Evolutionary conservation across 495 filamentous ascomycete genomes (phyloP), one percentile per base, ranked within the genome.

Genomic region (Platismatia glauca): DNA sequence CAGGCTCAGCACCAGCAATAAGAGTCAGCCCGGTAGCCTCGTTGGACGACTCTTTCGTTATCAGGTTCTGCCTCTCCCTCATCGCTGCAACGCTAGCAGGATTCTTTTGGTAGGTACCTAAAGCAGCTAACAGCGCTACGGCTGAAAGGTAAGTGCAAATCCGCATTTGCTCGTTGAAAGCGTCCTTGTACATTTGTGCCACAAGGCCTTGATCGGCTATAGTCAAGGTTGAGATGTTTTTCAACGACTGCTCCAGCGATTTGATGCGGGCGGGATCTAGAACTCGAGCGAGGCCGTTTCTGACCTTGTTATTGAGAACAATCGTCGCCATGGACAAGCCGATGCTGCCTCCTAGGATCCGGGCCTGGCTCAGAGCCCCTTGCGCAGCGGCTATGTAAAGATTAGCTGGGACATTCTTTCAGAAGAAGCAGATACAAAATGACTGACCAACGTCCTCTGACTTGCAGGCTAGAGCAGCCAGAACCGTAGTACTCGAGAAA

Each of bases 341-440:
- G 15, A 86, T 72, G 27, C 76, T 76, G 29, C 83, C 84, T 16
- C 84, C 83, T 31, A 86, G 75, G 11, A 85, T 78, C 2, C 84
- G 76, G 37, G 78, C 69, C 68, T 86, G 83, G 18, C 79, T 79
- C 1, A 85, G 69, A 8, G 77, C 75, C 0, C 83, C 82, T 62
- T 82, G 80, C 1, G 79, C 81, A 37, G 81, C 77, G 0, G 83
- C 83, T 62, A 74, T 37, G 15, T 27, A 4, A 52, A 13, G 33
- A 41, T 66, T 27, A 66, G 6, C 35, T 56, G 53, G 37, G 2
- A 7, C 8, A 20, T 13, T 22, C 6, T 18, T 43, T 48, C n/a
- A 0, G 3, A 53, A 22, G 22, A 57, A 8, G 43, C 7, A 38
- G 35, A 31, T 33, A 35, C 53, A 16, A 8, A 35, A 13, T 31